Evolutionary conservation across 495 filamentous ascomycete species (phyloP).

Genomic region (Xylaria bambusicola): DNA sequence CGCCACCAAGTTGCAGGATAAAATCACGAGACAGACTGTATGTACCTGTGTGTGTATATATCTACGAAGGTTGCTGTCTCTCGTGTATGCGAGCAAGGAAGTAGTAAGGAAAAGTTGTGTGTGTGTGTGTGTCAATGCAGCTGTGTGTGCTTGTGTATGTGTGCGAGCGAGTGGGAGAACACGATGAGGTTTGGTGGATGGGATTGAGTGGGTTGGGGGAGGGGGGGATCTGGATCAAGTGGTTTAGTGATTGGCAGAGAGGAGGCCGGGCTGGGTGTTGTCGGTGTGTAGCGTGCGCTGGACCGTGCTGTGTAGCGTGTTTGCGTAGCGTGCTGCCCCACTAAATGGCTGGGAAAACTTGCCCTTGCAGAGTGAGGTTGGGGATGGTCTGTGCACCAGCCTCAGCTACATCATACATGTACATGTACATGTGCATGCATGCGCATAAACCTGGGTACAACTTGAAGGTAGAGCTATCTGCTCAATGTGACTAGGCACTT

Average conservation of each 20-base stretch:
- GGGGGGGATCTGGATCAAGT: not conserved
- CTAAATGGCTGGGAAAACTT: constrained; percentile 9
- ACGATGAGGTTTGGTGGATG: constrained; percentile 13
- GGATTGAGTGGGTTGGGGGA: constrained; percentile 11
- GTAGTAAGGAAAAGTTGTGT: not conserved
- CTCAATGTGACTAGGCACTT: too few species aligned
- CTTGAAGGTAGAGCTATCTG: too few species aligned
- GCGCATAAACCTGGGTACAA: too few species aligned
- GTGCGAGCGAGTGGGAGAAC: constrained; percentile 5
- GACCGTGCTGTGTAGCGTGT: not conserved
- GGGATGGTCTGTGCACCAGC: constrained; percentile 7
- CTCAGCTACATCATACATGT: not conserved
- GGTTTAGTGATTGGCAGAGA: constrained; percentile 13
- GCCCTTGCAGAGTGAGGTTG: constrained; percentile 14
- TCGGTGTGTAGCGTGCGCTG: constrained; percentile 6
- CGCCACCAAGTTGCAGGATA: too few species aligned
- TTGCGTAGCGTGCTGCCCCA: not conserved
- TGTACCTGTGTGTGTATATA: not conserved
- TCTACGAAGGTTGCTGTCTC: not conserved
- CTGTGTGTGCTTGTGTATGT: not conserved
- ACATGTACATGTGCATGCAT: not conserved
- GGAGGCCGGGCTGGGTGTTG: not conserved
- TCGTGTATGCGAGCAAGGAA: not conserved
- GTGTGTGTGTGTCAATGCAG: not conserved
- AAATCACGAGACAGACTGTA: not conserved